Conservation (phyloP, 805 yeast genomes). For the Pichia cephalocereana region DNA sequence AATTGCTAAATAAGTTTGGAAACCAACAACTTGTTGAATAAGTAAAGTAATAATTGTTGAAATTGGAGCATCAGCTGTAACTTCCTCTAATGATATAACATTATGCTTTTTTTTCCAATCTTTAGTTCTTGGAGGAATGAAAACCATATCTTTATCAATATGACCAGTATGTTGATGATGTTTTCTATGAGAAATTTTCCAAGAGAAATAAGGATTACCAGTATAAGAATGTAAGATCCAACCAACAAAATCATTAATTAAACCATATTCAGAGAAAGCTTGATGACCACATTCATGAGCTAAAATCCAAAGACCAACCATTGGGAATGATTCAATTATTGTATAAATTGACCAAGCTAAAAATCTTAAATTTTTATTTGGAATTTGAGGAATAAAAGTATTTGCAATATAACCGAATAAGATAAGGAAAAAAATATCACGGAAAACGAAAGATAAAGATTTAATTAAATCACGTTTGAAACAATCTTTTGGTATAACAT, state of each 20-base stretch:
- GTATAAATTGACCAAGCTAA: constrained; percentile 32
- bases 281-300: constrained; percentile 62
- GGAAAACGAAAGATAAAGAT: constrained; percentile 42
- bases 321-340: constrained; percentile 36
- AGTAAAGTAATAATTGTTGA: constrained; percentile 33
- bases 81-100: constrained; percentile 30
- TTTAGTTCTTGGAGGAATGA: constrained; percentile 45
- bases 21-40: constrained; percentile 50
- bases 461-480: constrained; percentile 42
- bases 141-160: constrained; percentile 50
- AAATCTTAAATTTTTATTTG: constrained; percentile 27
- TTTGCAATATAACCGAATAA: constrained; percentile 35
- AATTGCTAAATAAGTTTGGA: constrained; percentile 38
- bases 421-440: constrained; percentile 41
- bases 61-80: constrained; percentile 49
- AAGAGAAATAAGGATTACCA: constrained; percentile 52
- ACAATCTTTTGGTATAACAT: constrained; percentile 53
- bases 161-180: constrained; percentile 61
- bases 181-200: constrained; percentile 52
- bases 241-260: constrained; percentile 47
- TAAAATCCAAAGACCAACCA: constrained; percentile 54
- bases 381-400: constrained; percentile 34
- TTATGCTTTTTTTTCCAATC: constrained; percentile 29
- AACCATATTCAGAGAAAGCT: constrained; percentile 47
- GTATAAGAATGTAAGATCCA: constrained; percentile 52